A percentile compares a stretch with the other conserved stretches of the same genome.
These are phyloP conservation scores for Bipolaris zeicola DNA, from an alignment of 2,329 filamentous ascomycete species.

Conservation along the genomic window DNA sequence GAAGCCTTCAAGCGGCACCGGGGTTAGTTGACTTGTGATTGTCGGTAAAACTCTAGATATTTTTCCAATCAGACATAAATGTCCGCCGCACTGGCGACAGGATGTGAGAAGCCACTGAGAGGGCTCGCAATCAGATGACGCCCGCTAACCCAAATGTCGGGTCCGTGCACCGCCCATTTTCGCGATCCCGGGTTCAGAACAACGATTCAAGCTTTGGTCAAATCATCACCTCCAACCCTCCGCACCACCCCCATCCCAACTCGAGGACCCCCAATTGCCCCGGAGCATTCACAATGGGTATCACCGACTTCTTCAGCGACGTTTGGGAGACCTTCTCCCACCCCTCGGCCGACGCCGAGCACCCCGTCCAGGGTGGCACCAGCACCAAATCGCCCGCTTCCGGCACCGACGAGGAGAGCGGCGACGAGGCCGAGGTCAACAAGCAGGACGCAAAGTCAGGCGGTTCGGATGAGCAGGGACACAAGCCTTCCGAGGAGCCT, in stretches of 20 bases:
- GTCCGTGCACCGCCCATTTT: conserved; percentile 25
- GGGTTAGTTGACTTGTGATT: conserved; percentile 11
- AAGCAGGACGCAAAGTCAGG: conserved; percentile 49
- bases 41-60: too few relatives aligned
- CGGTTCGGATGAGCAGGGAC: conserved; percentile 55
- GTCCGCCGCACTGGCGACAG: neutral
- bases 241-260: conserved; percentile 17
- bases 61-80: too few relatives aligned
- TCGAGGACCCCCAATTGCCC: conserved; percentile 41
- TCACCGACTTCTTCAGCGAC: conserved; percentile 68
- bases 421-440: conserved; percentile 51
- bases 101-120: conserved; percentile 24
- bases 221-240: conserved; percentile 23
- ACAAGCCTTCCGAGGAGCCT: conserved; percentile 57
- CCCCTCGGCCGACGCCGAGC: conserved; percentile 52
- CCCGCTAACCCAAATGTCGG: conserved; percentile 23
- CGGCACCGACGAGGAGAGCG: conserved; percentile 52
- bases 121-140: conserved; percentile 30
- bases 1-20: conserved; percentile 69
- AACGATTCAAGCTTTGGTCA: conserved; percentile 23
- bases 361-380: conserved; percentile 46
- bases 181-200: conserved; percentile 28
- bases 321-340: conserved; percentile 67
- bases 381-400: conserved; percentile 48
- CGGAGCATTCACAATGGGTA: conserved; percentile 58